Conservation (phyloP, 352 stramenopile genomes). For the Phytophthora sp. region DNA sequence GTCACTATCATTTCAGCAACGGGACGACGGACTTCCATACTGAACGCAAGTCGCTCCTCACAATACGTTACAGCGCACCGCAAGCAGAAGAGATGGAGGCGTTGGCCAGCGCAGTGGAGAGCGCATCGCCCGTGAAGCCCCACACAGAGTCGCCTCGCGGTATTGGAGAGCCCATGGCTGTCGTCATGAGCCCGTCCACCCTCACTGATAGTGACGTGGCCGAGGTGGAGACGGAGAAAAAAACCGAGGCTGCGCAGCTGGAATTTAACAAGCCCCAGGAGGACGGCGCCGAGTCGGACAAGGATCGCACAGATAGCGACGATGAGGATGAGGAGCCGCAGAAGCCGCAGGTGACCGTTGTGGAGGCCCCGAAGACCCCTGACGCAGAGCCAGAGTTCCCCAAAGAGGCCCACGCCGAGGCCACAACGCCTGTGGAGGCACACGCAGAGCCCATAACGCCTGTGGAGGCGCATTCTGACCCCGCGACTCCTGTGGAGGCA, state of each 20-base stretch:
- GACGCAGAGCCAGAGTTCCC: slow-evolving; percentile 8
- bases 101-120: slow-evolving; percentile 8
- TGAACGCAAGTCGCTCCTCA: slow-evolving; percentile 25
- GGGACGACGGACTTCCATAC: slow-evolving; percentile 23
- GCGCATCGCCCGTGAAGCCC: slow-evolving; percentile 12
- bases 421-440: slow-evolving; percentile 2
- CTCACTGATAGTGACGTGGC: slow-evolving; percentile 19
- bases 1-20: slow-evolving; percentile 28
- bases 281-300: slow-evolving; percentile 39
- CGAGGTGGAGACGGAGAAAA: slow-evolving; percentile 43
- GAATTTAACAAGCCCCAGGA: slow-evolving; percentile 27
- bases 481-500: slow-evolving; percentile 14
- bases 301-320: slow-evolving; percentile 38
- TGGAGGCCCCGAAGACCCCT: slow-evolving; percentile 9
- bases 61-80: slow-evolving; percentile 28
- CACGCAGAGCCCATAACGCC: slow-evolving; percentile 10
- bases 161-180: neutral
- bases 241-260: slow-evolving; percentile 12
- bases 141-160: slow-evolving; percentile 8
- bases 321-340: slow-evolving; percentile 35
- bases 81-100: slow-evolving; percentile 35
- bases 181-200: slow-evolving; percentile 1
- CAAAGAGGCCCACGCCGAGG: neutral
- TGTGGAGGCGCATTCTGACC: slow-evolving; percentile 4
- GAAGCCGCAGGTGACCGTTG: neutral